phyloP scores from a whole-genome alignment of 2,329 filamentous ascomycete genomes.

The Trichoderma hamatum region DNA sequence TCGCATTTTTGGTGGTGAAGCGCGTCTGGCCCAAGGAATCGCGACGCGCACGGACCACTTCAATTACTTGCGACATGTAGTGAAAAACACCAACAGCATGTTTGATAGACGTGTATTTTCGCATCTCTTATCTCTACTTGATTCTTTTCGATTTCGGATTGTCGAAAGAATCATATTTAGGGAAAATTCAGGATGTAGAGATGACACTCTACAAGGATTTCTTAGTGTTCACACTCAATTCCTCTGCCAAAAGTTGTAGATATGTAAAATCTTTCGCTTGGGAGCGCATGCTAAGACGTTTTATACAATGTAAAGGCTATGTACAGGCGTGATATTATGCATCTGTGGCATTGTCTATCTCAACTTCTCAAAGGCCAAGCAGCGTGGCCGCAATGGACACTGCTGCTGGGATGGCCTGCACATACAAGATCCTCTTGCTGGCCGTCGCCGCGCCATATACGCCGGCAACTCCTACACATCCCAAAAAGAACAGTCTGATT shows the following conservation, averaged over 20 bases:
- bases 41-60: conserved; percentile 19
- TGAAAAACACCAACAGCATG: not conserved
- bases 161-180: not conserved
- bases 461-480: conserved; percentile 50
- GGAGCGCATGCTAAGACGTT: not conserved
- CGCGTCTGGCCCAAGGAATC: conserved; percentile 12
- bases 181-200: not conserved
- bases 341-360: not conserved
- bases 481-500: conserved; percentile 52
- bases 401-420: conserved; percentile 44
- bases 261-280: not conserved
- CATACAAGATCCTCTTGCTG: conserved; percentile 45
- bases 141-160: not conserved
- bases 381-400: conserved; percentile 13
- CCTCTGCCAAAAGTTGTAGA: not conserved
- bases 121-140: not conserved
- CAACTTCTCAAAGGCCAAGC: conserved; percentile 13
- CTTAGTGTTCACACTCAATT: not conserved
- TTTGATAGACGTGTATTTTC: not conserved
- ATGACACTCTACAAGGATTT: not conserved
- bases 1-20: not conserved
- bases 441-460: conserved; percentile 49
- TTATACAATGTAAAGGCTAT: not conserved
- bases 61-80: not conserved
- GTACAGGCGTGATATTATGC: not conserved